Conservation (phyloP, 1,284 basidiomycete species). For the Trichosporon sp. region DNA sequence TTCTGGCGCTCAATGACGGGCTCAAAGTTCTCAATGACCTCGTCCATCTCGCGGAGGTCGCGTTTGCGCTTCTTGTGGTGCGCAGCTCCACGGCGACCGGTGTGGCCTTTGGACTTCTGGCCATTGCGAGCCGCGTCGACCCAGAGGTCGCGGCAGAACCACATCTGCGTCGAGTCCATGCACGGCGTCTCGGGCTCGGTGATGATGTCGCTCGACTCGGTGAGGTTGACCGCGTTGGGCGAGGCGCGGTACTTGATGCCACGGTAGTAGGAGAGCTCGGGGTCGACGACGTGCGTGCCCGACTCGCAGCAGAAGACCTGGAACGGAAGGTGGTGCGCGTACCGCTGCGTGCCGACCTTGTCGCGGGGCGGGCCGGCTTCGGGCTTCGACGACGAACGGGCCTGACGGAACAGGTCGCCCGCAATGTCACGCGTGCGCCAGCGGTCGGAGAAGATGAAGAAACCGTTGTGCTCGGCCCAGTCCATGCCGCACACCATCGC, state of each 20-base stretch:
- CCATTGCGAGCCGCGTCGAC: constrained; percentile 75
- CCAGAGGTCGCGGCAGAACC: constrained; percentile 95
- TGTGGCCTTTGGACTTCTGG: constrained; percentile 54
- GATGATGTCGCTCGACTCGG: constrained; percentile 64
- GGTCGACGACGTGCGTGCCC: constrained; percentile 91
- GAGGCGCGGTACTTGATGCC: constrained; percentile 81
- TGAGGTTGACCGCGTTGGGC: constrained; percentile 73
- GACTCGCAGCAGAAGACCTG: constrained; percentile 97
- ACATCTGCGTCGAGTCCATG: constrained; percentile 89
- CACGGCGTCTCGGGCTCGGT: constrained; percentile 75
- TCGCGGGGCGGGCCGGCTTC: constrained; percentile 88
- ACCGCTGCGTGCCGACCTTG: constrained; percentile 72
- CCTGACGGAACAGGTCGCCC: constrained; percentile 92
- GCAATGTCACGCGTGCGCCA: constrained; percentile 95
- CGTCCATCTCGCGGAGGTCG: constrained; percentile 28
- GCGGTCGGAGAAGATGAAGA: constrained; percentile 94
- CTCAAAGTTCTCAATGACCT: constrained; percentile 36
- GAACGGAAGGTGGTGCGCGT: constrained; percentile 87
- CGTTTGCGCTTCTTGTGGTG: constrained; percentile 37
- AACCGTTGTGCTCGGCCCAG: constrained; percentile 93
- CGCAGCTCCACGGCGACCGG: constrained; percentile 10
- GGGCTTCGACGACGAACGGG: constrained; percentile 85
- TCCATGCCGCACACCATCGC: constrained; percentile 98
- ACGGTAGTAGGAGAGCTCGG: constrained; percentile 86
- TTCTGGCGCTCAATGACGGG: constrained; percentile 38